These are phyloP conservation scores for Geotrichum fermentans DNA, from an alignment of 1,139 yeast genomes.

Conservation along the genomic window DNA sequence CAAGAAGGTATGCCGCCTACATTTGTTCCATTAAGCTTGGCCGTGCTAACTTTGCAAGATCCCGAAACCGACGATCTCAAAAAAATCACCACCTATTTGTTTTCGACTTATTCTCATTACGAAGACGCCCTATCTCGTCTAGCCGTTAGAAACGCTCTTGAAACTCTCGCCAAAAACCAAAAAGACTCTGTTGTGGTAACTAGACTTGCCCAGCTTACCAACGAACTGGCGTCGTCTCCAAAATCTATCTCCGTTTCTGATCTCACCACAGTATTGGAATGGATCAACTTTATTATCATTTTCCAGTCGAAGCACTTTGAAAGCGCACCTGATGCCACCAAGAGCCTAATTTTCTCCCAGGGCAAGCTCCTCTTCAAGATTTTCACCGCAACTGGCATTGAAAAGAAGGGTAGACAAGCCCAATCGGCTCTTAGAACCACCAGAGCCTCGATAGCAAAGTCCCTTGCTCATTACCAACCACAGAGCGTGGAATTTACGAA, in stretches of 20 bases:
- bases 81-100: conserved; percentile 34
- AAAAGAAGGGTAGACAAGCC: conserved; percentile 27
- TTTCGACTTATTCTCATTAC: conserved; percentile 49
- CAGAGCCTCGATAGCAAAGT: conserved; percentile 26
- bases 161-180: conserved; percentile 37
- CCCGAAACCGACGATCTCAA: conserved; percentile 9
- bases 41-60: conserved; percentile 5
- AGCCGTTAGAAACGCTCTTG: conserved; percentile 41
- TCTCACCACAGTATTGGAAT: conserved; percentile 51
- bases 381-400: conserved; percentile 22
- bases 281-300: conserved; percentile 45
- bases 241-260: conserved; percentile 50
- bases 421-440: conserved; percentile 31
- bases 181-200: conserved; percentile 36
- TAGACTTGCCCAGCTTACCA: conserved; percentile 26
- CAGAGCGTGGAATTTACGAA: conserved; percentile 21
- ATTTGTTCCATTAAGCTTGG: background rate
- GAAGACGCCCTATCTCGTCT: conserved; percentile 48
- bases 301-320: conserved; percentile 16
- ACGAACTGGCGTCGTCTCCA: conserved; percentile 36
- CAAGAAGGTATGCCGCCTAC: conserved; percentile 1
- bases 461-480: conserved; percentile 18
- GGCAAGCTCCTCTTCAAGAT: conserved; percentile 29
- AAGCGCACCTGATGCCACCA: conserved; percentile 17
- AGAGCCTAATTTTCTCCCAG: conserved; percentile 27